Conservation (phyloP, 2,329 filamentous ascomycete genomes). For the Volutella citrinella region DNA sequence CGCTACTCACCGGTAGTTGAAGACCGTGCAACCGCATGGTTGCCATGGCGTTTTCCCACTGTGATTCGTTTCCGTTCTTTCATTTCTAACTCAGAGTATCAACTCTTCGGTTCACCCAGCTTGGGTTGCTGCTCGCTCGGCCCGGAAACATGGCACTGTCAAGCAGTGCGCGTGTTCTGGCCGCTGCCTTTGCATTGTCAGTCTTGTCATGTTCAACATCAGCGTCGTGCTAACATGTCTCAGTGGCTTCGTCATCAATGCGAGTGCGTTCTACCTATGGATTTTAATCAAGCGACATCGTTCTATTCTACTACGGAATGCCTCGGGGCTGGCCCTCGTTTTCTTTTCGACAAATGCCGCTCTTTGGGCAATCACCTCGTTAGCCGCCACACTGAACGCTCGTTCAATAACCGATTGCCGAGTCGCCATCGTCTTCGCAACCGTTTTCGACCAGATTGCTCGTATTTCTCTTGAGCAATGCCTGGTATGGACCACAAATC, state of each 20-base stretch:
- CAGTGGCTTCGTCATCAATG: conserved; percentile 52
- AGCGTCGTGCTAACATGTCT: no score
- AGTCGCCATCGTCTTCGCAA: conserved; percentile 48
- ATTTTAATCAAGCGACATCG: conserved; percentile 47
- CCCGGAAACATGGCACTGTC: conserved; percentile 41
- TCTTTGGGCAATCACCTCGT: conserved; percentile 55
- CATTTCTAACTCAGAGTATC: no score
- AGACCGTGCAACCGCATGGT: no score
- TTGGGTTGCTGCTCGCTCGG: no score
- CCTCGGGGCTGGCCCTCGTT: conserved; percentile 63
- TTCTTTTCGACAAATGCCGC: conserved; percentile 49
- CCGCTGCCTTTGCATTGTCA: conserved; percentile 55
- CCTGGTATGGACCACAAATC: conserved; percentile 49
- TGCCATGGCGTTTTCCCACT: no score
- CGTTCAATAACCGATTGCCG: conserved; percentile 46
- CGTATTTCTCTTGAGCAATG: conserved; percentile 53
- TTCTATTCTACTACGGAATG: conserved; percentile 50
- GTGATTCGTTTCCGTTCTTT: no score
- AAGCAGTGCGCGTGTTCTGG: conserved; percentile 44
- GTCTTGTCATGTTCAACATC: conserved; percentile 17
- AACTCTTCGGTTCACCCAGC: no score
- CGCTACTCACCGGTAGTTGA: no score
- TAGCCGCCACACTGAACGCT: conserved; percentile 44
- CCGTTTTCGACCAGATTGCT: conserved; percentile 56
- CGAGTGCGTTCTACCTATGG: conserved; percentile 45